Evolutionary conservation across 768 basidiomycete species (phyloP), one percentile per base, ranked within the genome.

Genomic region (Calvatia gigantea): DNA sequence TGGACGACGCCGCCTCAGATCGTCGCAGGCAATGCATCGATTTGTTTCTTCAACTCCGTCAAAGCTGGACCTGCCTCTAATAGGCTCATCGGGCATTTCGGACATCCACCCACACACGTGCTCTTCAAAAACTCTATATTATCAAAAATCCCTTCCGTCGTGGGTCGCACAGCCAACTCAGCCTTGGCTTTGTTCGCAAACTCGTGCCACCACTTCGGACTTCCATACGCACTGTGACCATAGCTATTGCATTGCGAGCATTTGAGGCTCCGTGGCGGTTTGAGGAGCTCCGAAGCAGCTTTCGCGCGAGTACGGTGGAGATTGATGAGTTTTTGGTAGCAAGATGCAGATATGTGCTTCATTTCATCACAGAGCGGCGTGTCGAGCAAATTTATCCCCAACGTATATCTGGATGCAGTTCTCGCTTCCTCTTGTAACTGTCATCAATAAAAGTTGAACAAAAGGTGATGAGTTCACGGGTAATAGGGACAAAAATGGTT

Each of bases 171-270:
- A 23, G 69, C 66, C 54, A 90, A 68, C 64, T 89, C 88, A 63
- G 80, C 78, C 62, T 63, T 78, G 32, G 86, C 87, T 55, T 71
- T 64, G 64, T 65, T 76, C 65, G 79, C 77, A 62, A 82, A 91
- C 59, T 81, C 81, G 15, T 65, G 63, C 89, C 87, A 90, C 88
- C 87, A 89, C 65, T 77, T 78, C n/a, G 89, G 88, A 3, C 75
- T 73, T 5, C 72, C 71, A 57, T 80, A 71, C 48, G 75, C 69
- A 2, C 75, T 72, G 57, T 67, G 66, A 6, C 70, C 63, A 4
- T 71, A 75, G 6, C 82, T 81, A 38, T 85, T 88, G 62, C 86
- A 90, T 58, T 84, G 81, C 71, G 83, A 78, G 69, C 89, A 89
- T 65, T 82, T 82, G 48, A 79, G 59, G 35, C 51, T 29, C 42